These are phyloP conservation scores for Manihot esculenta DNA, from an alignment of 441 rosid genomes.

Conservation along the genomic window DNA sequence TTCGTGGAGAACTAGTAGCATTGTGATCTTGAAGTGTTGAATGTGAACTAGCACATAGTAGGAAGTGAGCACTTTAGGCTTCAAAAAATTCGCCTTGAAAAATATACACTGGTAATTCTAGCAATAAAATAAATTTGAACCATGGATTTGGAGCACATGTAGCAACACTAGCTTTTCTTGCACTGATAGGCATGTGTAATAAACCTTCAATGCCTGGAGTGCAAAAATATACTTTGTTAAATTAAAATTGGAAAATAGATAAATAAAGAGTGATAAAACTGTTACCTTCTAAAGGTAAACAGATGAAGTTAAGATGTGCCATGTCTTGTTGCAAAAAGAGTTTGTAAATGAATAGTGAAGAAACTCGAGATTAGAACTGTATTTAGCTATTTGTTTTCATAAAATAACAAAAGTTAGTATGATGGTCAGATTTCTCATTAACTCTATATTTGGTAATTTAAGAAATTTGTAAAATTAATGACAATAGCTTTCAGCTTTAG, in stretches of 20 bases:
- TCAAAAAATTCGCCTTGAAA: not conserved
- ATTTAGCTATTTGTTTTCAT: not conserved
- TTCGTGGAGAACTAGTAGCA: not conserved
- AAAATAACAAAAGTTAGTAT: not conserved
- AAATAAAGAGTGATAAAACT: not conserved
- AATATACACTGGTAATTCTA: not conserved
- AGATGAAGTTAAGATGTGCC: not conserved
- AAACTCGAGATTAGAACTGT: not conserved
- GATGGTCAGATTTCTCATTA: not conserved
- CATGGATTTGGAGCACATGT: not conserved
- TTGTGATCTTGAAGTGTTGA: not conserved
- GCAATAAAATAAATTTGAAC: not conserved
- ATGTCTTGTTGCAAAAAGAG: not conserved
- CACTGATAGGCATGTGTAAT: not conserved
- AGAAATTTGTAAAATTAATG: not conserved
- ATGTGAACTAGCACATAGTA: not conserved
- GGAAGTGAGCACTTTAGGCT: not conserved
- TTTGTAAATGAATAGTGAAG: not conserved
- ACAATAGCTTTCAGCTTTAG: no score
- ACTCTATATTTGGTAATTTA: not conserved
- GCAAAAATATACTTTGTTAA: not conserved
- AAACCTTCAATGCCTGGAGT: not conserved
- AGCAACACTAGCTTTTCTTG: not conserved
- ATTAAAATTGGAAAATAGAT: not conserved
- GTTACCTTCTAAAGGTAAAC: not conserved